phyloP scores from a whole-genome alignment of 2,329 filamentous ascomycete genomes.

The Amauroascus verrucosus region DNA sequence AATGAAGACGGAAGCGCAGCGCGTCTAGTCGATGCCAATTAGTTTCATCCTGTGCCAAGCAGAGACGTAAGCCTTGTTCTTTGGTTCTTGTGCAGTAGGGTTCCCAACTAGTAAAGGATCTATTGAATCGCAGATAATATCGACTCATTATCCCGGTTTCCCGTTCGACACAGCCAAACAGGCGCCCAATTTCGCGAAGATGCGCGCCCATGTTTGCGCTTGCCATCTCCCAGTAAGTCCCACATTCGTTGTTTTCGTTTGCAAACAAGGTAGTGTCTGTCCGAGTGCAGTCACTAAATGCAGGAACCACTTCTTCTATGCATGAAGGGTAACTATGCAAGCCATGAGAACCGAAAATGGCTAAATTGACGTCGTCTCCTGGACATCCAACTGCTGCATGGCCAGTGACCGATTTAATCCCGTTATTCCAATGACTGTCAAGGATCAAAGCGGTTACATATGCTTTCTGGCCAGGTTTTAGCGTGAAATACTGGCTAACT shows the following conservation, averaged over 20 bases:
- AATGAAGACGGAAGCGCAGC: slow-evolving; percentile 79
- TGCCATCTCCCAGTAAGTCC: slow-evolving; percentile 90
- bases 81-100: slow-evolving; percentile 80
- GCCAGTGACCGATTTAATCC: slow-evolving; percentile 58
- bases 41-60: slow-evolving; percentile 71
- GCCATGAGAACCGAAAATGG: slow-evolving; percentile 84
- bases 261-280: slow-evolving; percentile 60
- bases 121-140: slow-evolving; percentile 75
- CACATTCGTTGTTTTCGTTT: slow-evolving; percentile 77
- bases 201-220: slow-evolving; percentile 91
- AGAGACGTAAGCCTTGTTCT: slow-evolving; percentile 62
- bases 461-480: slow-evolving; percentile 65
- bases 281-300: slow-evolving; percentile 81
- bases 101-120: slow-evolving; percentile 71
- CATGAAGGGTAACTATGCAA: slow-evolving; percentile 82
- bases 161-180: slow-evolving; percentile 83
- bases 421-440: slow-evolving; percentile 77
- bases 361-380: slow-evolving; percentile 64
- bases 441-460: slow-evolving; percentile 81
- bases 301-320: slow-evolving; percentile 80
- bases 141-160: slow-evolving; percentile 85
- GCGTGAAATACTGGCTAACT: slow-evolving; percentile 65
- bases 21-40: slow-evolving; percentile 83
- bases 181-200: slow-evolving; percentile 78
- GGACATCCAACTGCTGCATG: slow-evolving; percentile 76